phyloP scores from a whole-genome alignment of 139 green algal species.

The Tetraselmis striata region DNA sequence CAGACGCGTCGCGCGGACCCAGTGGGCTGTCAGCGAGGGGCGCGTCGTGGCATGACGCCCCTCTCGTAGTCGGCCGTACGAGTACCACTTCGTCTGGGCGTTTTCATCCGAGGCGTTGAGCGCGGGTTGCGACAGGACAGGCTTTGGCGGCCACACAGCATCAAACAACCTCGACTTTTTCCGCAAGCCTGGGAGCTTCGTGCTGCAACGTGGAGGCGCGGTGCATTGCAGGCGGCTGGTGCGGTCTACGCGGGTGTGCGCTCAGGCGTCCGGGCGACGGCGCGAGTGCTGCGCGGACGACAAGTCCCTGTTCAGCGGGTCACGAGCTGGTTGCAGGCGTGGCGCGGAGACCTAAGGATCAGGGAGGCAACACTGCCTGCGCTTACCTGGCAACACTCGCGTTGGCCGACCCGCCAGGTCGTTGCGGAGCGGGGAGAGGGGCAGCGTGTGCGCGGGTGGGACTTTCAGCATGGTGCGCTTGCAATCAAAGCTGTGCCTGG shows the following conservation, averaged over 20 bases:
- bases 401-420: too few species aligned
- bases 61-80: too few species aligned
- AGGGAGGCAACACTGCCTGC: neutral
- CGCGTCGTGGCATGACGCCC: neutral
- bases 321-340: too few species aligned
- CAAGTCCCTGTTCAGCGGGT: neutral
- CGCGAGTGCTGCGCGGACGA: neutral
- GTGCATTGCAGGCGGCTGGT: neutral
- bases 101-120: neutral
- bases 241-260: neutral
- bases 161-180: too few species aligned
- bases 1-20: too few species aligned
- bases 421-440: neutral
- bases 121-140: neutral
- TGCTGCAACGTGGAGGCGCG: neutral
- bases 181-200: neutral
- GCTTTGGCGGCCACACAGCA: neutral
- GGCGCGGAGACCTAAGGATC: too few species aligned
- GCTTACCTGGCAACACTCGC: neutral
- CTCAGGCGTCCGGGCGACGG: neutral
- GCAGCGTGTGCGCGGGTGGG: neutral
- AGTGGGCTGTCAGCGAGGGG: too few species aligned
- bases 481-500: too few species aligned
- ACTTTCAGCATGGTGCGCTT: neutral
- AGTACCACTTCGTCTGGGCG: too few species aligned